Evolutionary conservation across 768 basidiomycete species (phyloP).

Genomic region (Phylloporus arenicola): DNA sequence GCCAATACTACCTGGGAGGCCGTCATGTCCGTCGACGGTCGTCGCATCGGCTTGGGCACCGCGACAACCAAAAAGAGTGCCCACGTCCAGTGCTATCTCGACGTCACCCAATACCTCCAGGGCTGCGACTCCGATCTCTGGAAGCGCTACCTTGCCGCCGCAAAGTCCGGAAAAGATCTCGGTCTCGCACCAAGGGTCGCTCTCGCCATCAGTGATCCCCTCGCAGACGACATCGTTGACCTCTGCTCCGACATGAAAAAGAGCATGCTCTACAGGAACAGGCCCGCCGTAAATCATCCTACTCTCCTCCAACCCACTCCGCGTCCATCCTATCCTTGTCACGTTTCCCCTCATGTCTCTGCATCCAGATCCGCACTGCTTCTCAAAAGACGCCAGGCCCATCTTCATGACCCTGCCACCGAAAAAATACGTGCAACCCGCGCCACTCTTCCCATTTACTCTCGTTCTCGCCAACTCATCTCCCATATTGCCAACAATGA

Average conservation of each 20-base stretch:
- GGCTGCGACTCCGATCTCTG: slow-evolving; percentile 78
- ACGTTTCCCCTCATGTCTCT: slow-evolving; percentile 29
- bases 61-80: slow-evolving; percentile 68
- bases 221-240: slow-evolving; percentile 69
- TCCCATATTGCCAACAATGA: slow-evolving; percentile 68
- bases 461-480: slow-evolving; percentile 61
- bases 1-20: slow-evolving; percentile 54
- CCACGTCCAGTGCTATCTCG: slow-evolving; percentile 70
- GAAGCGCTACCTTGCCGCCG: slow-evolving; percentile 59
- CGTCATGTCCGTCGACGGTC: slow-evolving; percentile 67
- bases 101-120: slow-evolving; percentile 84
- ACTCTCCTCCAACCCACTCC: slow-evolving; percentile 1
- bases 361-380: slow-evolving; percentile 57
- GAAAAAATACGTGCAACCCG: slow-evolving; percentile 66
- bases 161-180: slow-evolving; percentile 60
- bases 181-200: slow-evolving; percentile 65
- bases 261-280: slow-evolving; percentile 61
- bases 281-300: slow-evolving; percentile 36
- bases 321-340: slow-evolving; percentile 20
- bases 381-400: slow-evolving; percentile 46
- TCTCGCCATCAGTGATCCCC: slow-evolving; percentile 55
- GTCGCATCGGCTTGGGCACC: slow-evolving; percentile 77
- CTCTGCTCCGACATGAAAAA: slow-evolving; percentile 61
- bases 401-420: slow-evolving; percentile 54
- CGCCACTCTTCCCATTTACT: slow-evolving; percentile 67